phyloP scores from a whole-genome alignment of 2,329 filamentous ascomycete genomes.

The Tolypocladium paradoxum region DNA sequence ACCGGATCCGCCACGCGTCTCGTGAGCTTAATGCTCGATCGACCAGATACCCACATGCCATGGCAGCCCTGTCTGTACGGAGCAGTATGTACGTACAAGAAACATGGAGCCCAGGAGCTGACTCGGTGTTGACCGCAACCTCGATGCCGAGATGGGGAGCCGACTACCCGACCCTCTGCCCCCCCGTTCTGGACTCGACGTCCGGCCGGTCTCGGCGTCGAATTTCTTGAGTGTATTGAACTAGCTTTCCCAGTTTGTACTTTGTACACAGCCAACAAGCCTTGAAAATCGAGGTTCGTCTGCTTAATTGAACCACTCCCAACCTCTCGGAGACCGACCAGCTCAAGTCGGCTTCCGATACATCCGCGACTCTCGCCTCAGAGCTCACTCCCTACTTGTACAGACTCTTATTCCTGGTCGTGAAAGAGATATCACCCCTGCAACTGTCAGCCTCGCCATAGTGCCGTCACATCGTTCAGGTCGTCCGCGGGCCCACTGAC shows the following conservation, averaged over 20 bases:
- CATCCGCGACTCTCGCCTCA: not conserved
- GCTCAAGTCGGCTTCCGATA: not conserved
- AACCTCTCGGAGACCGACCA: not conserved
- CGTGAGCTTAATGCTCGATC: not conserved
- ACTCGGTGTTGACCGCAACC: not conserved
- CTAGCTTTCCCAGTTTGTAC: not conserved
- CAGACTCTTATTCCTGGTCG: not conserved
- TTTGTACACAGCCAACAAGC: not conserved
- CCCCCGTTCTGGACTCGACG: not conserved
- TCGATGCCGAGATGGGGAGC: not conserved
- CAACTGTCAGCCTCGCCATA: not conserved
- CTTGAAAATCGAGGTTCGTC: not conserved
- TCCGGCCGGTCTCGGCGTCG: not conserved
- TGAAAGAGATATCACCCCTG: not conserved
- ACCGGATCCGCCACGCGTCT: not conserved
- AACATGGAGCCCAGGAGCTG: not conserved
- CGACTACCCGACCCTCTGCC: not conserved
- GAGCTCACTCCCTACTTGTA: not conserved
- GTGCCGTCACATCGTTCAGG: not conserved
- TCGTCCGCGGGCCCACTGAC: not conserved
- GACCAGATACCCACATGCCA: too few species aligned
- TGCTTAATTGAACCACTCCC: too few species aligned
- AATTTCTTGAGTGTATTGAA: not conserved
- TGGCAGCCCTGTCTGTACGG: too few species aligned
- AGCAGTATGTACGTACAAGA: too few species aligned